phyloP scores from a whole-genome alignment of 2,329 filamentous ascomycete genomes.

The Fusarium sp. region DNA sequence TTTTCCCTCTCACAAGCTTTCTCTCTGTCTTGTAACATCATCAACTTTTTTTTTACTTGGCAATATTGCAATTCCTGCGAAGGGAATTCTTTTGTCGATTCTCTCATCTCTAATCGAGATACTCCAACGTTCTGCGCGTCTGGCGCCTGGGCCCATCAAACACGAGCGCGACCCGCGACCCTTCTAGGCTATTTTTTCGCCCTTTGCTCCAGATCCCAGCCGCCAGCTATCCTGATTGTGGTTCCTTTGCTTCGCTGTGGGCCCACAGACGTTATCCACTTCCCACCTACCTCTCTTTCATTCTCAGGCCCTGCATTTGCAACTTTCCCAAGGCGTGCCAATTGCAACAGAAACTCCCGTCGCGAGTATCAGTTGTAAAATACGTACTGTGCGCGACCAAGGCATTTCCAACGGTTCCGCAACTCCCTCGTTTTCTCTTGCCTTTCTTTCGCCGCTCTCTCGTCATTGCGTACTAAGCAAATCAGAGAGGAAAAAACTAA shows the following conservation, averaged over 20 bases:
- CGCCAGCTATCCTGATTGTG: constrained; percentile 44
- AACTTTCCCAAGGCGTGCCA: constrained; percentile 27
- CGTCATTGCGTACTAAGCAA: constrained; percentile 38
- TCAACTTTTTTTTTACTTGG: constrained; percentile 30
- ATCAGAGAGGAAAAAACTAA: neutral
- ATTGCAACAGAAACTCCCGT: constrained; percentile 29
- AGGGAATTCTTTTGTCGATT: constrained; percentile 9
- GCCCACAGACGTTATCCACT: constrained; percentile 47
- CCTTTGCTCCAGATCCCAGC: constrained; percentile 45
- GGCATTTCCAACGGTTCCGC: constrained; percentile 43
- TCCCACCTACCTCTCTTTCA: constrained; percentile 32
- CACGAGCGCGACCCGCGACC: constrained; percentile 43
- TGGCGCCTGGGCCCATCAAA: constrained; percentile 47
- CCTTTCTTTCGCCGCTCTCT: constrained; percentile 24
- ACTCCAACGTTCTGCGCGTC: constrained; percentile 43
- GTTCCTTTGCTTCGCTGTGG: constrained; percentile 43
- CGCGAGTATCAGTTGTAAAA: constrained; percentile 29
- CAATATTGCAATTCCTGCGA: constrained; percentile 12
- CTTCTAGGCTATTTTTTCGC: constrained; percentile 42
- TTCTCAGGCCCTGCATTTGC: constrained; percentile 18
- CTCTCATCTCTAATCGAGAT: constrained; percentile 26
- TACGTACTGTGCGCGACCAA: constrained; percentile 39
- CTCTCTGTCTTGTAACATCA: constrained; percentile 3
- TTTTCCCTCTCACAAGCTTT: constrained; percentile 41
- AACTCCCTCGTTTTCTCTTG: constrained; percentile 15